Conservation (phyloP, 345 rosid species). For the Salix udensis region DNA sequence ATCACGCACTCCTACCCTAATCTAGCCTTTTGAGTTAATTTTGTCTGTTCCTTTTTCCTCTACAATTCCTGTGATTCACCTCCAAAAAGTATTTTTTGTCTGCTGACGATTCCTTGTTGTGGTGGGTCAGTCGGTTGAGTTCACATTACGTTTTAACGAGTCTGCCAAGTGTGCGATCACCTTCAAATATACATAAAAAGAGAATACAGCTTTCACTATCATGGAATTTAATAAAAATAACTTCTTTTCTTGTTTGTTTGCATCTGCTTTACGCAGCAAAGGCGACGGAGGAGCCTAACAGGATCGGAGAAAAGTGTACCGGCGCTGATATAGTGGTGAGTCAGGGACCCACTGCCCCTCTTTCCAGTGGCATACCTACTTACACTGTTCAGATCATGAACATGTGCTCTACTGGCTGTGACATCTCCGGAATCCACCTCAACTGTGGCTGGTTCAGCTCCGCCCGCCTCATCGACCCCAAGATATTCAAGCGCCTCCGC, state of each 20-base stretch:
- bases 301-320: slow-evolving; percentile 62
- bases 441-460: slow-evolving; percentile 94
- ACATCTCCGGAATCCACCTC: slow-evolving; percentile 61
- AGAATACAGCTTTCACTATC: slow-evolving; percentile 7
- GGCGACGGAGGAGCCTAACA: slow-evolving; percentile 41
- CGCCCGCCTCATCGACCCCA: slow-evolving; percentile 65
- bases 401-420: slow-evolving; percentile 63
- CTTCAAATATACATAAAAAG: neutral
- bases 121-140: slow-evolving; percentile 12
- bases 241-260: neutral
- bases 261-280: slow-evolving; percentile 2
- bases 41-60: slow-evolving; percentile 19
- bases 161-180: slow-evolving; percentile 2
- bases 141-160: slow-evolving; percentile 3
- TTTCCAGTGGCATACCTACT: slow-evolving; percentile 72
- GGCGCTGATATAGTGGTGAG: slow-evolving; percentile 55
- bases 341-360: slow-evolving; percentile 65
- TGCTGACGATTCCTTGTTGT: slow-evolving; percentile 16
- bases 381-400: slow-evolving; percentile 76
- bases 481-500: slow-evolving; percentile 66
- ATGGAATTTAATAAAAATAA: neutral
- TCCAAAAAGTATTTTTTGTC: slow-evolving; percentile 52
- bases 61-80: slow-evolving; percentile 37
- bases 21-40: slow-evolving; percentile 17
- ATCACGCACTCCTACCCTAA: neutral